Evolutionary conservation across 768 basidiomycete genomes (phyloP).

Genomic region (Mycena metata): DNA sequence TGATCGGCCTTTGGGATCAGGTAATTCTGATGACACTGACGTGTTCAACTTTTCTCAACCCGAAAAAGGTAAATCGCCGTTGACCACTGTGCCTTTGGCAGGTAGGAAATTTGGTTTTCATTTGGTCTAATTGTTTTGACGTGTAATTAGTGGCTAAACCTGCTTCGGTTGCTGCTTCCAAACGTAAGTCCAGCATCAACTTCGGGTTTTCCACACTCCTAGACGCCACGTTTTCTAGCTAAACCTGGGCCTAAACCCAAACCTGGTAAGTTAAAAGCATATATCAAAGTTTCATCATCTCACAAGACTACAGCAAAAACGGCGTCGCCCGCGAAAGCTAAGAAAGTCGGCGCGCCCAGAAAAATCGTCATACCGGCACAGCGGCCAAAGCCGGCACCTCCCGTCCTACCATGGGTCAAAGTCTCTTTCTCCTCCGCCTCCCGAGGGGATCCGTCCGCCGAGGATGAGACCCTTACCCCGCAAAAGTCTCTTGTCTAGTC

Average conservation of each 20-base stretch:
- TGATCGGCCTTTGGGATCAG: constrained; percentile 19
- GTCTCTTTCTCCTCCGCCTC: constrained; percentile 35
- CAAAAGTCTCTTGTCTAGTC: constrained; percentile 23
- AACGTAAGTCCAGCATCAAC: neutral
- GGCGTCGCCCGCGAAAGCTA: constrained; percentile 31
- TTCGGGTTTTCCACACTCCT: neutral
- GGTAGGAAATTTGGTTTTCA: neutral
- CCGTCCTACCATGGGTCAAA: constrained; percentile 6
- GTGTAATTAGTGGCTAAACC: constrained; percentile 13
- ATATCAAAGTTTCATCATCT: neutral
- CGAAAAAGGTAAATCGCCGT: constrained; percentile 11
- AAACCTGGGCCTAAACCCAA: constrained; percentile 33
- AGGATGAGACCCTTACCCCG: constrained; percentile 33
- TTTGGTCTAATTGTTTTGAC: neutral
- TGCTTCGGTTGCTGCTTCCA: constrained; percentile 3
- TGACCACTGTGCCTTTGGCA: constrained; percentile 14
- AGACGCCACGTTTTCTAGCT: constrained; percentile 5
- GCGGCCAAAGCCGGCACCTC: constrained; percentile 24
- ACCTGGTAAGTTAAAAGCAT: neutral
- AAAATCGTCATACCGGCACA: constrained; percentile 35
- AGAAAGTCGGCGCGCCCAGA: constrained; percentile 19
- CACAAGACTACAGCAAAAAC: constrained; percentile 15
- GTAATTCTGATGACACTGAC: constrained; percentile 16
- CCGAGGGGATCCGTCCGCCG: constrained; percentile 35
- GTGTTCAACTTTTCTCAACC: constrained; percentile 26